A percentile compares a stretch with the other conserved stretches of the same genome.
These are phyloP conservation scores for Prunella vulgaris DNA, from an alignment of 257 asterid genomes.

Conservation along the genomic window DNA sequence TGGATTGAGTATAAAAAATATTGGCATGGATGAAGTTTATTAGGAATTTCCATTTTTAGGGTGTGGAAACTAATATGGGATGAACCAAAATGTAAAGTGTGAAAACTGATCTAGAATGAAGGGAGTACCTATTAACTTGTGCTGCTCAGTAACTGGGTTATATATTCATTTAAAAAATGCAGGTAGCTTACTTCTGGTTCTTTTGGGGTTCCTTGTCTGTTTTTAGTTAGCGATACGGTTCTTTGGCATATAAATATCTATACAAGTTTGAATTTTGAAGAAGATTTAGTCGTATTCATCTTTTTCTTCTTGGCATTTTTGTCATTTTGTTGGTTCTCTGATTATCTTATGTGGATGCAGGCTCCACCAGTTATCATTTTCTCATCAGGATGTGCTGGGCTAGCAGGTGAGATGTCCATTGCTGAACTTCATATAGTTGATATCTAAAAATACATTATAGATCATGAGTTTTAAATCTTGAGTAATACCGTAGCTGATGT, in stretches of 20 bases:
- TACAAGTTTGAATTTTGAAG: not conserved
- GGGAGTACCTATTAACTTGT: slow-evolving; percentile 3
- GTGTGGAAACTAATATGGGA: too few relatives aligned
- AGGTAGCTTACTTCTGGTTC: not conserved
- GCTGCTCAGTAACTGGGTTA: not conserved
- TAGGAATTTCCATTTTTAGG: too few relatives aligned
- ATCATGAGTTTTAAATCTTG: not conserved
- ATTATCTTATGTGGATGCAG: slow-evolving; percentile 40
- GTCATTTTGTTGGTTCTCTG: slow-evolving; percentile 3
- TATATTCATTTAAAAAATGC: not conserved
- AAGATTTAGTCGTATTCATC: not conserved
- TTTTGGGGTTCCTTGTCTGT: slow-evolving; percentile 9
- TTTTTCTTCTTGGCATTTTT: not conserved
- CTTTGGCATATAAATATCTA: not conserved
- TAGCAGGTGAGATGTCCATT: slow-evolving; percentile 55
- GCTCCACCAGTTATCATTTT: slow-evolving; percentile 84
- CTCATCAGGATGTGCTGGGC: slow-evolving; percentile 90
- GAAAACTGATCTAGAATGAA: too few relatives aligned
- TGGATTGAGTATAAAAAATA: too few relatives aligned
- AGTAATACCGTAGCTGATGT: not conserved
- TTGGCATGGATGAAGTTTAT: too few relatives aligned
- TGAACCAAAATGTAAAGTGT: too few relatives aligned
- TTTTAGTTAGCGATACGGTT: not conserved
- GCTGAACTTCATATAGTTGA: slow-evolving; percentile 6
- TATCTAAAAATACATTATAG: not conserved